A percentile compares a stretch with the other conserved stretches of the same genome.
Conservation (phyloP, 352 stramenopile genomes). For the Albugo candida region DNA sequence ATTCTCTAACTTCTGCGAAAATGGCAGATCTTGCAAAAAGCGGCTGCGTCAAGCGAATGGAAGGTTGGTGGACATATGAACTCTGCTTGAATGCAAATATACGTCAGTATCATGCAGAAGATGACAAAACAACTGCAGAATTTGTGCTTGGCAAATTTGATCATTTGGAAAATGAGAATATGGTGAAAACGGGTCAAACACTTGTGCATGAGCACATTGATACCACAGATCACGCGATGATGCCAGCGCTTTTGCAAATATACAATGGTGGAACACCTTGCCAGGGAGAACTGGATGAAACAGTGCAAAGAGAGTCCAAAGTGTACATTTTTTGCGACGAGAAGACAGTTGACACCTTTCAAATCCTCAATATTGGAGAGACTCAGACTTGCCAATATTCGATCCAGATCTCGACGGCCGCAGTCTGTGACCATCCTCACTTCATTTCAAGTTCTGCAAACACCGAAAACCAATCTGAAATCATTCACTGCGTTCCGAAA, state of each 20-base stretch:
- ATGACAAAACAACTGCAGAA: conserved; percentile 39
- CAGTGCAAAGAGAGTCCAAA: conserved; percentile 30
- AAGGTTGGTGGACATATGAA: conserved; percentile 75
- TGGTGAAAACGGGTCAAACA: conserved; percentile 19
- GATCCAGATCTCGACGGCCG: conserved; percentile 54
- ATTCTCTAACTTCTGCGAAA: conserved; percentile 31
- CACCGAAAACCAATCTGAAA: conserved; percentile 23
- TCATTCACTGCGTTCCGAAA: conserved; percentile 52
- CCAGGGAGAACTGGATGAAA: conserved; percentile 37
- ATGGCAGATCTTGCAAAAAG: conserved; percentile 21
- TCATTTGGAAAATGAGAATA: conserved; percentile 21
- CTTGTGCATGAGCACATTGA: conserved; percentile 62
- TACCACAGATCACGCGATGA: conserved; percentile 45
- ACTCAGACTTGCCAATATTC: conserved; percentile 68
- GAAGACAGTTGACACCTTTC: conserved; percentile 26
- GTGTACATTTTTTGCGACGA: conserved; percentile 64
- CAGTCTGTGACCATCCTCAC: conserved; percentile 62
- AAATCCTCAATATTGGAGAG: conserved; percentile 62
- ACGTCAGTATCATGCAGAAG: conserved; percentile 60
- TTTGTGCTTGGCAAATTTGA: conserved; percentile 47
- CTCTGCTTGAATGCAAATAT: conserved; percentile 53
- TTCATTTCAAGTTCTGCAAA: conserved; percentile 54
- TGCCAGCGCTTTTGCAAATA: conserved; percentile 44
- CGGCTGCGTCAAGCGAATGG: conserved; percentile 56
- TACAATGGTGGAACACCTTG: conserved; percentile 53